Evolutionary conservation across 192 early-diverging fungal species (phyloP).

Genomic region (Coemansia sp.): DNA sequence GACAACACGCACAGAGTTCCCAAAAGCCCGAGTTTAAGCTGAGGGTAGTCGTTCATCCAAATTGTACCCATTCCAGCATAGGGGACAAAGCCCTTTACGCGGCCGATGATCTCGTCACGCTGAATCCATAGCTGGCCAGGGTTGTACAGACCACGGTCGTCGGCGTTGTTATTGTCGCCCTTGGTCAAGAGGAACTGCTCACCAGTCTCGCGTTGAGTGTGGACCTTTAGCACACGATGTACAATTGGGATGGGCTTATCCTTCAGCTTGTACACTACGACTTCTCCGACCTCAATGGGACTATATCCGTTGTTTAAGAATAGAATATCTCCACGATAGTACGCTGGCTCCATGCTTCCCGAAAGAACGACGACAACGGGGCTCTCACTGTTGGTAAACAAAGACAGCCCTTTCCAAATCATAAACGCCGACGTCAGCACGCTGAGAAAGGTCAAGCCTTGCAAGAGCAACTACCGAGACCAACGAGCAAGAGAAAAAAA

Average conservation of each 20-base stretch:
- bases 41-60: conserved; percentile 93
- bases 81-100: conserved; percentile 86
- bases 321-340: conserved; percentile 90
- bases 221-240: conserved; percentile 91
- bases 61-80: conserved; percentile 97
- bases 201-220: conserved; percentile 73
- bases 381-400: conserved; percentile 88
- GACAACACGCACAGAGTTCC: conserved; percentile 74
- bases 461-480: conserved; percentile 56
- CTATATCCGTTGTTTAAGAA: conserved; percentile 73
- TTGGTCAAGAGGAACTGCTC: conserved; percentile 92
- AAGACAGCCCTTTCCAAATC: conserved; percentile 91
- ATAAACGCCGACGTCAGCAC: conserved; percentile 92
- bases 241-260: conserved; percentile 94
- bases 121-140: conserved; percentile 89
- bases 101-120: conserved; percentile 85
- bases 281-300: conserved; percentile 87
- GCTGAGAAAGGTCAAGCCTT: conserved; percentile 86
- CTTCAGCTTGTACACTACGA: conserved; percentile 90
- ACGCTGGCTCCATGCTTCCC: conserved; percentile 98
- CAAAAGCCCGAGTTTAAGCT: conserved; percentile 83
- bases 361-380: conserved; percentile 97
- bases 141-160: conserved; percentile 92
- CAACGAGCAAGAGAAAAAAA: not conserved
- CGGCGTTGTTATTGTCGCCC: conserved; percentile 90